Base-by-base conservation (phyloP, 208 protist genomes). In the Acanthamoeba triangularis region DNA sequence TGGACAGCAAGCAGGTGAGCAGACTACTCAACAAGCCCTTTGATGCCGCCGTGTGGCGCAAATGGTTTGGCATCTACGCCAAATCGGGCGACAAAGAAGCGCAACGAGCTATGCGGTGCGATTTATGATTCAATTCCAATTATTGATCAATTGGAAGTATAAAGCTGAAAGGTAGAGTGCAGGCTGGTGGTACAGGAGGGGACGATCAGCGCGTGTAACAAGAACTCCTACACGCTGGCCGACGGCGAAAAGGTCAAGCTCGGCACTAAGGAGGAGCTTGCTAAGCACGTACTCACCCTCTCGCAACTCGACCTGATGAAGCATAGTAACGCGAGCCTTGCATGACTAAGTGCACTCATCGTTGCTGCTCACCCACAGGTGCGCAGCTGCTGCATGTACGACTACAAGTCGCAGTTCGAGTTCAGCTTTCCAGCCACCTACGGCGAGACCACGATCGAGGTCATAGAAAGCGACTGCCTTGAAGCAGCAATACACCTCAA, bases 21-120 rank as follows among this genome's bases (percentile, higher is more conserved):
- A 84, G 44, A 49, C 14, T 84, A 2, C 74, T 84, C 37, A 41
- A 84, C 74, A 84, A 90, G 52, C 82, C 47, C 37, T 90, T 90
- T 30, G 82, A 90, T 65, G 82, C 82, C 25, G 49, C 41, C 49
- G 25, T 67, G 13, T 90, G 82, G 82, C 47, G 56, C 18, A 67
- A 59, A 33, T 90, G 82, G 82, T 90, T 90, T 47, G 82, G 30
- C 82, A 44, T 69, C 35, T 90, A 90, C n/a, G 47, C 82, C 2
- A 14, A 30, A 23, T 14, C 56, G 28, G 25, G 30, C 82, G 82
- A 90, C 18, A 59, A 67, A n/a, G 56, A 59, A 20, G 47, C 82
- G 5, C 52, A 49, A n/a, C 41, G 82, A 16, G 82, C 82, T 0
- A 90, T 90, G 82, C 8, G 82, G 74, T 84, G 28, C 33, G 20